Base-by-base conservation (phyloP, 2,329 filamentous ascomycete species). In the Fusarium mangiferae region DNA sequence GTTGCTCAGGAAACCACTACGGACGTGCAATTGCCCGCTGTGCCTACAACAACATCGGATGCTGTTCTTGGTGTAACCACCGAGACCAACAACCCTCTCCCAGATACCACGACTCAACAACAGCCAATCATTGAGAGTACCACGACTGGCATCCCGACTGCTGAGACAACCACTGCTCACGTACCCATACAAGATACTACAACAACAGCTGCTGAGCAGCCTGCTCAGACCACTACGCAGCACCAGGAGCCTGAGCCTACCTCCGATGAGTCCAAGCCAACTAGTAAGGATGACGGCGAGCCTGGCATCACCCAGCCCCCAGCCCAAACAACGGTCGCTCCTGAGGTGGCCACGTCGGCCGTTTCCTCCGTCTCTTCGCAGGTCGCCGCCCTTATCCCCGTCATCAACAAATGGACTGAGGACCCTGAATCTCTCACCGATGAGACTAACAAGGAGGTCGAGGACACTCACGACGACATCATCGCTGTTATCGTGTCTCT, bases 391-490 rank as follows among this genome's bases (percentile, higher is more conserved):
- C 55, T 75, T 13, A 54, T 75, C 17, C 71, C 71, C 13, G 42
- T 75, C 30, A 74, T 75, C 45, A 68, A 74, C 49, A 58, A 61
- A 10, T 75, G 72, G 72, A 70, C 68, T 30, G 48, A 41, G 4
- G 51, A 75, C 14, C 58, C 68, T 1, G 51, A 65, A n/a, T 42
- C 33, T 30, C 72, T 75, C 39, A 68, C 66, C 30, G 70, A 66
- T n/a, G 55, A 73, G 18, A 75, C 73, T 5, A 70, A 63, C 45
- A 59, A 73, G 24, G 28, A 68, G 39, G 66, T 75, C 2, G 61
- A 75, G 24, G 55, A 71, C 5, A 60, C 70, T 1, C 71, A 62
- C 6, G 54, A 62, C 10, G 49, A 73, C 1, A 55, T 75, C 12
- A 33, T 68, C 15, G 58, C 41, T 9, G 66, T 64, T 4, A 72